Percentiles rank a stretch among this genome's conserved stretches.
Conservation (phyloP, 192 early-diverging fungal species). For the Oehlia diaphana region DNA sequence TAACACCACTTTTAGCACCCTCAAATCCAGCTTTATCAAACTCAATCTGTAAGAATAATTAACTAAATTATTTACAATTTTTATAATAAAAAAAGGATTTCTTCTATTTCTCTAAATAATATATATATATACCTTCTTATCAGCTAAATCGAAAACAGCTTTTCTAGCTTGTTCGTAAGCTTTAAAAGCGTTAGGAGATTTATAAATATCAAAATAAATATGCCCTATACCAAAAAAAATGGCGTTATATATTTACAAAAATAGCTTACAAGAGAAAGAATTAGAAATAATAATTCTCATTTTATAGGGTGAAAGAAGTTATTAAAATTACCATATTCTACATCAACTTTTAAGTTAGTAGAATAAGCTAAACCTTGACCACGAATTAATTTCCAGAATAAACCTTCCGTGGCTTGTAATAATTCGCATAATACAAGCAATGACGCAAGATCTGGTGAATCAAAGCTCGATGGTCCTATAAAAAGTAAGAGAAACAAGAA, state of each 20-base stretch:
- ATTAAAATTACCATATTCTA: slow-evolving; percentile 40
- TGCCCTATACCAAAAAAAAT: slow-evolving; percentile 32
- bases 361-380: slow-evolving; percentile 60
- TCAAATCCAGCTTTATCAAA: slow-evolving; percentile 51
- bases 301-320: neutral
- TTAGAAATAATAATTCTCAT: neutral
- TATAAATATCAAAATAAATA: slow-evolving; percentile 51
- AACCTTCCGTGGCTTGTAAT: slow-evolving; percentile 57
- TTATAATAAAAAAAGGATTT: neutral
- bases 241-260: neutral
- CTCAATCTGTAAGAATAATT: neutral
- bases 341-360: slow-evolving; percentile 43
- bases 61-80: neutral
- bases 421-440: slow-evolving; percentile 55
- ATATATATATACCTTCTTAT: slow-evolving; percentile 38
- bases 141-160: slow-evolving; percentile 49
- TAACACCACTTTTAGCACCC: slow-evolving; percentile 60
- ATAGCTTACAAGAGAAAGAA: too few species aligned
- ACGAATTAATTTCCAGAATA: slow-evolving; percentile 64
- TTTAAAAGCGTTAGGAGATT: slow-evolving; percentile 52
- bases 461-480: slow-evolving; percentile 44
- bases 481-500: neutral
- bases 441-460: slow-evolving; percentile 55
- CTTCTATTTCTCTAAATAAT: too few species aligned
- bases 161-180: slow-evolving; percentile 55